Conservation (phyloP, 805 yeast species). For the Wickerhamiella slavikovae region DNA sequence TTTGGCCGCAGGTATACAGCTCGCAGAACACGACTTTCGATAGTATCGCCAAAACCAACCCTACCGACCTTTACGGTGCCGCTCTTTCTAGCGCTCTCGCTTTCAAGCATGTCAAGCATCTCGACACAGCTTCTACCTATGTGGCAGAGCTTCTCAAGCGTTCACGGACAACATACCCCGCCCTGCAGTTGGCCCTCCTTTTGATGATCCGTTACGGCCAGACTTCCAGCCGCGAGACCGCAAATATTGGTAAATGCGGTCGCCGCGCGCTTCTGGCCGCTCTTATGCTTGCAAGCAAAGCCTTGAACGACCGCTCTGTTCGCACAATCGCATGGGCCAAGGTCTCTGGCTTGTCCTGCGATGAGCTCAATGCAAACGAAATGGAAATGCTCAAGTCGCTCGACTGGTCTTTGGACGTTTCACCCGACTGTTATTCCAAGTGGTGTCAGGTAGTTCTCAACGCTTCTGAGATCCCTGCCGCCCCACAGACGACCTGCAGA, state of each 20-base stretch:
- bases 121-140: too few species aligned
- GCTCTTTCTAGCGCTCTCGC: not conserved
- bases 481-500: too few species aligned
- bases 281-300: constrained; percentile 53
- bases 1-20: constrained; percentile 6
- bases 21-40: not conserved
- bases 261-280: constrained; percentile 48
- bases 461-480: not conserved
- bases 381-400: constrained; percentile 29
- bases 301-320: constrained; percentile 51
- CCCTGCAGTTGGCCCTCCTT: constrained; percentile 45
- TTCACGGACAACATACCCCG: constrained; percentile 37
- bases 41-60: not conserved
- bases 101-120: constrained; percentile 6
- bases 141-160: constrained; percentile 22
- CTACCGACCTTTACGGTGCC: not conserved
- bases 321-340: constrained; percentile 53
- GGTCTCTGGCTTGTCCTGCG: constrained; percentile 40
- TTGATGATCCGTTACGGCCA: constrained; percentile 33
- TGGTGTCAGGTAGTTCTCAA: not conserved
- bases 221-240: too few species aligned
- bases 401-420: constrained; percentile 36
- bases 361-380: constrained; percentile 34
- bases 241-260: constrained; percentile 33
- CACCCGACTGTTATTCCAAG: constrained; percentile 10